Base-by-base conservation (phyloP, 129 eudicot genomes). In the Gnaphalium uliginosum region DNA sequence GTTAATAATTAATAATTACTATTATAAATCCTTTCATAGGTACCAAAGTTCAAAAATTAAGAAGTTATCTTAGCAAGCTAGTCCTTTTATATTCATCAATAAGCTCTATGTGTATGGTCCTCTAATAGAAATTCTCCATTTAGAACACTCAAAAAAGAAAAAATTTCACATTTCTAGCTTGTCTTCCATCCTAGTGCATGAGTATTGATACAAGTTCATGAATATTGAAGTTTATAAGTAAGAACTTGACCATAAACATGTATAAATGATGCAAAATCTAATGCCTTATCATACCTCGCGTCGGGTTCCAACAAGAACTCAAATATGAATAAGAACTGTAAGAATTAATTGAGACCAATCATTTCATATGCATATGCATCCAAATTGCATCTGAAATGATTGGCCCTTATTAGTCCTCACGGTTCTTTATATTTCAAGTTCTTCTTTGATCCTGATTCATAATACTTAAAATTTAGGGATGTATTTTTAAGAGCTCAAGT, bases 1-100 rank as follows among this genome's bases (percentile, higher is more conserved):
- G 51, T 63, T 53, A 76, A 65, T n/a, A n/a, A n/a, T n/a, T n/a
- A n/a, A n/a, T 3, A 76, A 66, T 17, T 66, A 58, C 26, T 19
- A 21, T 56, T 4, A n/a, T 56, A 25, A 24, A 23, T 5, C 59
- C 22, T 22, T 57, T 80, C 51, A 0, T n/a, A 53, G 22, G 43
- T 35, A 54, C 50, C 61, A 73, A 66, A 25, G 68, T 19, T 4
- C 21, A 73, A 73, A 56, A n/a, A n/a, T n/a, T n/a, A n/a, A 21
- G 5, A 69, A 76, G 37, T 13, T 25, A 21, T 9, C 65, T 50
- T 26, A 61, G 77, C 63, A 39, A 46, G 7, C 68, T 50, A 72
- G 61, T 51, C 18, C 43, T 21, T 51, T 76, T 50, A 75, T 63
- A 37, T 43, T 39, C 35, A 64, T 75, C 64, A 30, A 21, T 65